Evolutionary conservation across 164 flowering plant genomes (phyloP).

Genomic region (Chloranthus sessilifolius): DNA sequence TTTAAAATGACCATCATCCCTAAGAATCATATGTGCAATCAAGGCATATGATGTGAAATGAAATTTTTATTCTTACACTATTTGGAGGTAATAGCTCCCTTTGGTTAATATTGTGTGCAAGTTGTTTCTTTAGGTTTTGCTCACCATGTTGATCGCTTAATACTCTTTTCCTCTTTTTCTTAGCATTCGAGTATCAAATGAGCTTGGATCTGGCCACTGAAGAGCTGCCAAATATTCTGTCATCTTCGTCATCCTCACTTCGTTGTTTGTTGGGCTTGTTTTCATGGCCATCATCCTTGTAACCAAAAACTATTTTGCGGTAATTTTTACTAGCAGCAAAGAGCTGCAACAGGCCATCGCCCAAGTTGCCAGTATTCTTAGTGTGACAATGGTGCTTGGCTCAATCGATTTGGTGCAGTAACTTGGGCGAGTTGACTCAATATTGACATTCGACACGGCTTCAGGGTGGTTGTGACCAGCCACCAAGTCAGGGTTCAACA

Average conservation of each 20-base stretch:
- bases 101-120: too few relatives aligned
- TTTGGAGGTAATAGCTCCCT: too few relatives aligned
- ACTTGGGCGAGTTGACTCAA: too few relatives aligned
- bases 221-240: constrained; percentile 89
- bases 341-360: constrained; percentile 66
- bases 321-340: constrained; percentile 60
- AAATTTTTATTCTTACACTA: too few relatives aligned
- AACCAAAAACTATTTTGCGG: constrained; percentile 48
- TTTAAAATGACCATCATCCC: too few relatives aligned
- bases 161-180: background rate
- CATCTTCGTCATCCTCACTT: constrained; percentile 41
- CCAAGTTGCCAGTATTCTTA: constrained; percentile 63
- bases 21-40: too few relatives aligned
- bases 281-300: constrained; percentile 42
- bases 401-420: too few relatives aligned
- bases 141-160: background rate
- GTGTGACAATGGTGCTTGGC: constrained; percentile 82
- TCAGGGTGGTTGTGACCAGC: too few relatives aligned
- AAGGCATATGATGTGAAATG: too few relatives aligned
- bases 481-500: too few relatives aligned
- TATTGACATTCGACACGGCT: too few relatives aligned
- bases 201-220: constrained; percentile 84
- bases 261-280: constrained; percentile 62
- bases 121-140: background rate
- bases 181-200: constrained; percentile 87